These are phyloP conservation scores for Aspergillus clavatus DNA, from an alignment of 2,329 filamentous ascomycete genomes.

Conservation along the genomic window DNA sequence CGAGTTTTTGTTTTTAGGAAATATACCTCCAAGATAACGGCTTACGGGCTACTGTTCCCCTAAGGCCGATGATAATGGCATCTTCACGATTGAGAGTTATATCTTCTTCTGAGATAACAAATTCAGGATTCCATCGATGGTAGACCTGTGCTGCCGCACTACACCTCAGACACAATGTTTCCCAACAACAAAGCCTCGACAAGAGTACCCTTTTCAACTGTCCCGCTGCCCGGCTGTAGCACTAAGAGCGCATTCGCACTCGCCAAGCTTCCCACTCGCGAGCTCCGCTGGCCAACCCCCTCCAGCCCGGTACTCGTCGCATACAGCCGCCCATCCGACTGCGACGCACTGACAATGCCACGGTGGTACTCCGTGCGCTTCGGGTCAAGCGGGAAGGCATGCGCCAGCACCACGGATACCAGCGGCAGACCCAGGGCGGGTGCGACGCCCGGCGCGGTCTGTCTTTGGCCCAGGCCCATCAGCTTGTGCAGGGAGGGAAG, in stretches of 20 bases:
- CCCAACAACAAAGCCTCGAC: constrained; percentile 80
- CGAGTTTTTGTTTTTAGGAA: neutral
- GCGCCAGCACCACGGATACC: constrained; percentile 65
- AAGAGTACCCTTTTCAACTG: constrained; percentile 62
- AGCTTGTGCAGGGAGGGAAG: constrained; percentile 77
- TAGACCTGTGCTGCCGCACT: neutral
- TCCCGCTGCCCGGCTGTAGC: constrained; percentile 45
- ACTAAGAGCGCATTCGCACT: constrained; percentile 83
- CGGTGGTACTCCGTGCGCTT: constrained; percentile 83
- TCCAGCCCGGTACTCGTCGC: constrained; percentile 75
- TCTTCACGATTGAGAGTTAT: too few species aligned
- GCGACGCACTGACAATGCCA: constrained; percentile 62
- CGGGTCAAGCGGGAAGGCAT: constrained; percentile 70
- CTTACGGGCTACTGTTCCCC: neutral
- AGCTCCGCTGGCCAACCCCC: constrained; percentile 66
- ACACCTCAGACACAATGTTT: constrained; percentile 31
- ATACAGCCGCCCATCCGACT: constrained; percentile 60
- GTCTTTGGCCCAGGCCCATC: constrained; percentile 53
- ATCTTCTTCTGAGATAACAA: neutral
- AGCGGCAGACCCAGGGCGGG: constrained; percentile 63
- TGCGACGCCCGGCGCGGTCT: constrained; percentile 39
- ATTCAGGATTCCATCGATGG: too few species aligned
- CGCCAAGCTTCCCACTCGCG: constrained; percentile 79
- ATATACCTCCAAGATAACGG: neutral
- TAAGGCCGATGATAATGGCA: too few species aligned